These are phyloP conservation scores for Pseudoscleropodium purum DNA, from an alignment of 225 moss, liverwort and hornwort genomes.

Conservation along the genomic window DNA sequence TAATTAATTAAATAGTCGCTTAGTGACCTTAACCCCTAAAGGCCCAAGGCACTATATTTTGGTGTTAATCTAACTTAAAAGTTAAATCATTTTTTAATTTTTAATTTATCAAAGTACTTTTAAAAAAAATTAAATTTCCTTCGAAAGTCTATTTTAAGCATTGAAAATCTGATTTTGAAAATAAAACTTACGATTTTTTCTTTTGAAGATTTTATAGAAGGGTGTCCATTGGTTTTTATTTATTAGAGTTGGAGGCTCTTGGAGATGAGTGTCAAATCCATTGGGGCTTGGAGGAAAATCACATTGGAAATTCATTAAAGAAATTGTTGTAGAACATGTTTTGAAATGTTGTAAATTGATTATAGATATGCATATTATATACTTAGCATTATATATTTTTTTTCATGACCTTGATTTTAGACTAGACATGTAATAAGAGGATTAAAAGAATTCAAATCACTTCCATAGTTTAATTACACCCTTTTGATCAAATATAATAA, in stretches of 20 bases:
- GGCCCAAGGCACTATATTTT: background rate
- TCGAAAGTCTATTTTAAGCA: background rate
- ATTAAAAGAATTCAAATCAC: background rate
- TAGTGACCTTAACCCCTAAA: too few species aligned
- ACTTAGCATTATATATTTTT: background rate
- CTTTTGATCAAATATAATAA: background rate
- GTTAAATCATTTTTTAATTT: background rate
- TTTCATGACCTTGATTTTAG: background rate
- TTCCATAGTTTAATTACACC: rapidly evolving
- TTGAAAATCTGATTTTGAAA: too few species aligned
- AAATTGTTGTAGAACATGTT: background rate
- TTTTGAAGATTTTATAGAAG: background rate
- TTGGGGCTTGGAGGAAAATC: background rate
- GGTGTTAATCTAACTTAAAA: background rate
- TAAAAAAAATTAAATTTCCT: too few species aligned
- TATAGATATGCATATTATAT: background rate
- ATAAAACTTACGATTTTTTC: background rate
- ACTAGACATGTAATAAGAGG: background rate
- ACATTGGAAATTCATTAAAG: background rate
- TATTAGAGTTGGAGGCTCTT: background rate
- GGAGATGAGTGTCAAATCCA: background rate
- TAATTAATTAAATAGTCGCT: background rate
- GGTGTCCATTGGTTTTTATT: background rate
- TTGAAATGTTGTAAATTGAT: background rate
- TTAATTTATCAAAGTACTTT: too few species aligned